phyloP scores from a whole-genome alignment of 257 asterid genomes.

The Leptodermis oblonga region DNA sequence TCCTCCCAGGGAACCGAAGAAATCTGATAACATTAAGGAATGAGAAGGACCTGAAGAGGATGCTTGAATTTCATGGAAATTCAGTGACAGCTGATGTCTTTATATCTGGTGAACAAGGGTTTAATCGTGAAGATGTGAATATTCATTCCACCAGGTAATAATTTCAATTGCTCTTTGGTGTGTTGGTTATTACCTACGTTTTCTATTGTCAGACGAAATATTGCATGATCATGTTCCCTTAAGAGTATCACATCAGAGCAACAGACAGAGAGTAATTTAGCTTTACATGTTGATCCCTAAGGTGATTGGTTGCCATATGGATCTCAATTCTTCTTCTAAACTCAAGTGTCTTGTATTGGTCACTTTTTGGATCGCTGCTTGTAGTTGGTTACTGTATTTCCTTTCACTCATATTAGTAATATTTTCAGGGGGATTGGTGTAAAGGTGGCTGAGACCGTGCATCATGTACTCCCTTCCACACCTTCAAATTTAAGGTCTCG shows the following conservation, averaged over 20 bases:
- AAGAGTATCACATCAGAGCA: neutral
- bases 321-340: neutral
- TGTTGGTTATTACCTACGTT: constrained; percentile 13
- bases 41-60: constrained; percentile 74
- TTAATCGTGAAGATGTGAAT: constrained; percentile 47
- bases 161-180: constrained; percentile 8
- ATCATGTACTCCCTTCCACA: constrained; percentile 34
- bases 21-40: constrained; percentile 69
- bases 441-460: constrained; percentile 64
- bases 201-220: neutral
- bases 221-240: neutral
- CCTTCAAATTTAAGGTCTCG: constrained; percentile 28
- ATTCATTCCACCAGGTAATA: constrained; percentile 48
- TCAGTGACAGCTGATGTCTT: constrained; percentile 85
- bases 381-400: constrained; percentile 15
- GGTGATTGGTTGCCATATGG: neutral
- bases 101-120: constrained; percentile 64
- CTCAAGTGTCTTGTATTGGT: neutral
- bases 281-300: neutral
- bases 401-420: constrained; percentile 20
- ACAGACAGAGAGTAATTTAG: neutral
- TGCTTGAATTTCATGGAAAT: constrained; percentile 76
- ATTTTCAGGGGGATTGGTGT: constrained; percentile 52
- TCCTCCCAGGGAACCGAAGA: constrained; percentile 85
- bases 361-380: neutral